phyloP scores from a whole-genome alignment of 2,329 filamentous ascomycete species.

The Phialophora verrucosa region DNA sequence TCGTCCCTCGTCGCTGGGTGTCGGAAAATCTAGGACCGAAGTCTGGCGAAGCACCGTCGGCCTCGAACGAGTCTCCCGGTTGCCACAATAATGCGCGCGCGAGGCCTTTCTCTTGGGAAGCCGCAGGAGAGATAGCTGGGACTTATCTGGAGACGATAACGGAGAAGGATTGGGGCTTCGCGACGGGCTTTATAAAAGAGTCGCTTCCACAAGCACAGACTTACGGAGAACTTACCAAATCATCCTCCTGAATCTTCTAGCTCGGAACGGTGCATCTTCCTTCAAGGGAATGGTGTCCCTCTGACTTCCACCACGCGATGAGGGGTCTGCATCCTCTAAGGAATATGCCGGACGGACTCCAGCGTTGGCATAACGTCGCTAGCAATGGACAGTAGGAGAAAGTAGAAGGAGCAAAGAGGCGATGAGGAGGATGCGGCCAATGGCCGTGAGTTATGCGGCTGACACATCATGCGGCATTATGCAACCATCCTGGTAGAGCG shows the following conservation, averaged over 20 bases:
- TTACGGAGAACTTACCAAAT: slow-evolving; percentile 19
- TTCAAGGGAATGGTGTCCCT: background rate
- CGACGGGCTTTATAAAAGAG: background rate
- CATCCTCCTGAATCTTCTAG: slow-evolving; percentile 9
- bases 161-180: slow-evolving; percentile 1
- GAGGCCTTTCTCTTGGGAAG: background rate
- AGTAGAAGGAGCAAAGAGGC: slow-evolving; percentile 1
- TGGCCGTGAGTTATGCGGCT: slow-evolving; percentile 6
- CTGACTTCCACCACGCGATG: background rate
- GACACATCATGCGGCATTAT: slow-evolving; percentile 23
- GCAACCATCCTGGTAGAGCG: slow-evolving; percentile 5
- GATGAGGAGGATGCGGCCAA: slow-evolving; percentile 1
- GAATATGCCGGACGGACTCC: background rate
- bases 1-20: background rate
- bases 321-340: background rate
- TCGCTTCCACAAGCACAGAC: background rate
- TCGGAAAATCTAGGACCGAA: slow-evolving; percentile 10
- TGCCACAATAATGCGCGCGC: background rate
- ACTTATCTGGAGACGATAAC: background rate
- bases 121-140: background rate
- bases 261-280: background rate
- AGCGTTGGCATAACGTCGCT: background rate
- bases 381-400: background rate
- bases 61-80: background rate
- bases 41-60: background rate